Base-by-base conservation (phyloP, 2,329 filamentous ascomycete genomes). In the Botrytis galanthina region DNA sequence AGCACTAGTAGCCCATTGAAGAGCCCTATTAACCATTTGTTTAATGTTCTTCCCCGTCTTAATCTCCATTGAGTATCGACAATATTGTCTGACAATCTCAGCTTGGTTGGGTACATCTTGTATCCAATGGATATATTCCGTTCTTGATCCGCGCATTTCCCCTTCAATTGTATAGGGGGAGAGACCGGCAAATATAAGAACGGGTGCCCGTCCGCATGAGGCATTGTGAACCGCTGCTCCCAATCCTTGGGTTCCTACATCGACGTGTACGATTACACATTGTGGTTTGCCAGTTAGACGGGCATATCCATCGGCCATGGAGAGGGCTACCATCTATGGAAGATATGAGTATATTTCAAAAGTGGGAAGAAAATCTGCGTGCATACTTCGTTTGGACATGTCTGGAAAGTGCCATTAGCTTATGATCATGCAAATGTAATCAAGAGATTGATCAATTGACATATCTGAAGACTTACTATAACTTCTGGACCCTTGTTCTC, bases 91-190 rank as follows among this genome's bases (percentile, higher is more conserved):
- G 12, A 94, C 87, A 67, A 94, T 93, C 77, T 89, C 86, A 79
- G 91, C 92, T 81, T 94, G 92, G 77, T 94, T 91, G 0, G 89
- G 91, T 4, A 93, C 89, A 81, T 94, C 91, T 78, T 94, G 92
- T 44, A 93, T 91, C 91, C 91, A 94, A 78, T 94, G 91, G 77
- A 93, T 93, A 78, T 92, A 93, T 81, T 94, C 92, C 0, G 91
- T 93, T 73, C 92, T 83, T 1, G 87, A 90, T 1, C 92, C 92
- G 9, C 89, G 84, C 81, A 90, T 87, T 81, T 93, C 91, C 9
- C 92, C 92, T 77, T 93, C 90, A 70, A 91, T 87, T 0, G 92
- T 93, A 79, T 87, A 92, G 0, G 92, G 92, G 18, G 88, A 91
- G n/a, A 93, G 82, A 4, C 92, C 92, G 2, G 92, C 92, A 76